These are phyloP conservation scores for Juncus effusus DNA, from an alignment of 176 grass and related monocot genomes.

Conservation along the genomic window DNA sequence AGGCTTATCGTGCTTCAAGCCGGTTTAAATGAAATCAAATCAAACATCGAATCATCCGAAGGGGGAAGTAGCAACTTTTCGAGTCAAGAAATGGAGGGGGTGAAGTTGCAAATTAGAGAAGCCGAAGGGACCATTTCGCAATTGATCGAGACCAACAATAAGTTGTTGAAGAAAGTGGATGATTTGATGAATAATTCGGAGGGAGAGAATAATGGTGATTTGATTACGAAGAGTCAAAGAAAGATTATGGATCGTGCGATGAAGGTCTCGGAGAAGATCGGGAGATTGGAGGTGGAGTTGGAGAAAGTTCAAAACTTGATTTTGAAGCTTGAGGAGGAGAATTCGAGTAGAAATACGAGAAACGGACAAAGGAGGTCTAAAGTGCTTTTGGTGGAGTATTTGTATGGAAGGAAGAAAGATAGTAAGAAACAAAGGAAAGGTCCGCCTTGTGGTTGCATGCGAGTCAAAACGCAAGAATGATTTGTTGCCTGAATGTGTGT, in stretches of 20 bases:
- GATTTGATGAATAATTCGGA: slow-evolving; percentile 42
- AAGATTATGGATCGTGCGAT: slow-evolving; percentile 65
- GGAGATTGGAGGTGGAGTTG: slow-evolving; percentile 60
- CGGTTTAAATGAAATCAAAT: slow-evolving; percentile 53
- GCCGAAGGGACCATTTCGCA: slow-evolving; percentile 60
- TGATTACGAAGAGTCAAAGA: slow-evolving; percentile 56
- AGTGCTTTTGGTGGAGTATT: slow-evolving; percentile 80
- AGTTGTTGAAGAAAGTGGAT: slow-evolving; percentile 63
- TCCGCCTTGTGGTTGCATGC: slow-evolving; percentile 72
- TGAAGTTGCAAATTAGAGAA: slow-evolving; percentile 52
- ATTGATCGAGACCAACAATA: slow-evolving; percentile 70
- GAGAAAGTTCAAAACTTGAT: slow-evolving; percentile 58
- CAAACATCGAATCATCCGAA: slow-evolving; percentile 40
- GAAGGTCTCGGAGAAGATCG: slow-evolving; percentile 88
- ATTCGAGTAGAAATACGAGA: slow-evolving; percentile 34
- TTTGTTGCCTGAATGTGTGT: not conserved
- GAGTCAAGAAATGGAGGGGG: slow-evolving; percentile 39
- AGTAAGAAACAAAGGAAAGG: slow-evolving; percentile 40
- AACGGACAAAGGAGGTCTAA: slow-evolving; percentile 43
- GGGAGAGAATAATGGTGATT: slow-evolving; percentile 29
- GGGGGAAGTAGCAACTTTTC: slow-evolving; percentile 15
- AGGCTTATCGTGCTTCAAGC: slow-evolving; percentile 53
- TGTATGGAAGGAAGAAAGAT: slow-evolving; percentile 60
- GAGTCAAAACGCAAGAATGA: slow-evolving; percentile 52
- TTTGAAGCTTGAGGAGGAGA: slow-evolving; percentile 66